Conservation (phyloP, 768 basidiomycete genomes). For the Chlorophyllum brunneum region DNA sequence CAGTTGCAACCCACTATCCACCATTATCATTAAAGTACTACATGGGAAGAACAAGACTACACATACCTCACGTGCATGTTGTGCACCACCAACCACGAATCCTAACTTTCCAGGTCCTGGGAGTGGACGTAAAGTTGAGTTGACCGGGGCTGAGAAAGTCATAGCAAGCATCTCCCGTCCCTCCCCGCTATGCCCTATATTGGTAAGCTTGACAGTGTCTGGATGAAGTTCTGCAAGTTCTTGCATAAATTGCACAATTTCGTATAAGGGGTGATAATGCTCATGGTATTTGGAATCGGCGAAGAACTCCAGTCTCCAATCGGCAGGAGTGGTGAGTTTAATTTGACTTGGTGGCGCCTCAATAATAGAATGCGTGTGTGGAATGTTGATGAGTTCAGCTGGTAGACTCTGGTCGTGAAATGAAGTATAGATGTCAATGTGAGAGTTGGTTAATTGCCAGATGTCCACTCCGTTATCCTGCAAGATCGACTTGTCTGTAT, state of each 20-base stretch:
- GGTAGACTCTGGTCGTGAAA: conserved; percentile 18
- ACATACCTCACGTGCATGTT: conserved; percentile 72
- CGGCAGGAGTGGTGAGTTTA: conserved; percentile 3
- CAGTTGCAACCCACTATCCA: conserved; percentile 76
- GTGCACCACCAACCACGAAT: conserved; percentile 67
- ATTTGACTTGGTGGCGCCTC: conserved; percentile 5
- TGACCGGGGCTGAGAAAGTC: conserved; percentile 37
- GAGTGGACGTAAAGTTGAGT: not conserved
- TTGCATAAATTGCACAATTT: conserved; percentile 48
- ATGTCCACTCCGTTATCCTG: conserved; percentile 46
- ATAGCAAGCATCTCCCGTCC: conserved; percentile 57
- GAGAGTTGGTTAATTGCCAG: conserved; percentile 43
- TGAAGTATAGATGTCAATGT: conserved; percentile 50
- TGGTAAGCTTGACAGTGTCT: conserved; percentile 38
- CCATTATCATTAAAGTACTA: not conserved
- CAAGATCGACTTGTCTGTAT: not conserved
- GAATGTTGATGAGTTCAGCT: conserved; percentile 19
- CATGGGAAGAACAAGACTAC: conserved; percentile 9
- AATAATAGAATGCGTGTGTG: conserved; percentile 19
- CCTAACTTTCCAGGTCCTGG: conserved; percentile 35
- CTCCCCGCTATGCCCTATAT: conserved; percentile 54
- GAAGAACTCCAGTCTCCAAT: conserved; percentile 33
- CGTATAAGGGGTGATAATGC: conserved; percentile 53
- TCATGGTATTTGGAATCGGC: conserved; percentile 37
- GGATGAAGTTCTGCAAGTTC: conserved; percentile 45